Percentiles rank a stretch among this genome's conserved stretches.
Conservation (phyloP, 2,329 filamentous ascomycete genomes). For the Aureobasidium pullulans region DNA sequence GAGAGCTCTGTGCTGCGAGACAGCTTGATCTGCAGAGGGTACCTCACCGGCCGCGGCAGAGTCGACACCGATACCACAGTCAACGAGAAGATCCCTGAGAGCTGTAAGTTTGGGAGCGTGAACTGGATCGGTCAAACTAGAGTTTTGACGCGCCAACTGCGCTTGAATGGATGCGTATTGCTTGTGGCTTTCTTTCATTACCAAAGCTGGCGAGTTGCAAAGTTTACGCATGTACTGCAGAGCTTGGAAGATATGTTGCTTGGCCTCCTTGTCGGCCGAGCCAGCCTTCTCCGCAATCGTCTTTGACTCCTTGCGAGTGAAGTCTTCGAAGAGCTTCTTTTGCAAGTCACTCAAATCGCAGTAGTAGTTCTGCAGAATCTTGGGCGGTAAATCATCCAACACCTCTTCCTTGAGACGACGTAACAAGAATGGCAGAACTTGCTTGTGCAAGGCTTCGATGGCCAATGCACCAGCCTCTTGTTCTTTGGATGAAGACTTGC, state of each 20-base stretch:
- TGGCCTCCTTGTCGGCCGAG: conserved; percentile 81
- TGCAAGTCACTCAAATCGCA: conserved; percentile 95
- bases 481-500: conserved; percentile 96
- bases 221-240: conserved; percentile 99
- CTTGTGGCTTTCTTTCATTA: conserved; percentile 89
- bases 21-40: conserved; percentile 62
- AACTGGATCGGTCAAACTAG: conserved; percentile 71
- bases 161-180: conserved; percentile 83
- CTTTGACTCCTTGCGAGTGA: conserved; percentile 87
- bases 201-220: conserved; percentile 92
- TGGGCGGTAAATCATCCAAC: conserved; percentile 88
- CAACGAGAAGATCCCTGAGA: conserved; percentile 86
- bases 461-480: conserved; percentile 94
- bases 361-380: conserved; percentile 99
- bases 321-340: conserved; percentile 92
- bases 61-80: conserved; percentile 88
- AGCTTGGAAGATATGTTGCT: conserved; percentile 98
- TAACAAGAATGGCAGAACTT: conserved; percentile 91
- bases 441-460: conserved; percentile 97
- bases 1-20: conserved; percentile 90
- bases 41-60: conserved; percentile 39
- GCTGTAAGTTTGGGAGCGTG: conserved; percentile 93
- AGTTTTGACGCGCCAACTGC: conserved; percentile 69
- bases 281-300: conserved; percentile 77
- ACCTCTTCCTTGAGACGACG: conserved; percentile 97